These are phyloP conservation scores for Exophiala viscosa DNA, from an alignment of 2,329 filamentous ascomycete genomes.

Conservation along the genomic window DNA sequence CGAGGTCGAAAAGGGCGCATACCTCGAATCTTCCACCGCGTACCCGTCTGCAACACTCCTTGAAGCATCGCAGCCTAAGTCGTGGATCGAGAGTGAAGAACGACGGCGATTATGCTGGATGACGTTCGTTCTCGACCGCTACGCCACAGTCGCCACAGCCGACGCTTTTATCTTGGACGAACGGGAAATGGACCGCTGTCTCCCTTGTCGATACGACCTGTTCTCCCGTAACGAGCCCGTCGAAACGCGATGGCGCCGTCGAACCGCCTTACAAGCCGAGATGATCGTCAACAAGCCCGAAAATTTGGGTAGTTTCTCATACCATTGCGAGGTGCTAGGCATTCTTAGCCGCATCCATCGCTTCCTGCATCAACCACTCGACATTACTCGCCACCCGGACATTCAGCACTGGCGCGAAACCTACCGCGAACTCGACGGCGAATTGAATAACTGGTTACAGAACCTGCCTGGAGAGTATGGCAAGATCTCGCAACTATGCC, in stretches of 20 bases:
- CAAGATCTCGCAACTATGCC: slow-evolving; percentile 75
- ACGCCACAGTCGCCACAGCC: slow-evolving; percentile 84
- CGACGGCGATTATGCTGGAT: slow-evolving; percentile 87
- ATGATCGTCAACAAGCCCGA: slow-evolving; percentile 58
- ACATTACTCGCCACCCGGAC: slow-evolving; percentile 77
- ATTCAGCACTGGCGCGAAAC: slow-evolving; percentile 86
- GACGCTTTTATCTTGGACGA: slow-evolving; percentile 89
- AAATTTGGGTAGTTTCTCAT: slow-evolving; percentile 81
- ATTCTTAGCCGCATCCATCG: slow-evolving; percentile 83
- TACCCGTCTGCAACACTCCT: slow-evolving; percentile 82
- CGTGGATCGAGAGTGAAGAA: slow-evolving; percentile 87
- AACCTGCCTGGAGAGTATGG: slow-evolving; percentile 77
- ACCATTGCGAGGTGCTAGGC: slow-evolving; percentile 87
- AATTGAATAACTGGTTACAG: slow-evolving; percentile 78
- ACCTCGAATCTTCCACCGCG: slow-evolving; percentile 66
- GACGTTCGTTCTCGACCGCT: slow-evolving; percentile 85
- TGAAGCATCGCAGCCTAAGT: slow-evolving; percentile 72
- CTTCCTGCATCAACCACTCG: slow-evolving; percentile 82
- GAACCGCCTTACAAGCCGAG: slow-evolving; percentile 30
- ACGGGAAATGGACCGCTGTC: slow-evolving; percentile 78
- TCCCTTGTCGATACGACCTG: slow-evolving; percentile 82
- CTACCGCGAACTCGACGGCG: slow-evolving; percentile 78
- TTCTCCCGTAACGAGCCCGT: slow-evolving; percentile 80
- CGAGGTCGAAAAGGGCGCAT: slow-evolving; percentile 76
- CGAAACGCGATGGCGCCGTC: slow-evolving; percentile 75